These are phyloP conservation scores for Penicillium crystallinum DNA, from an alignment of 495 filamentous ascomycete genomes.

Conservation along the genomic window DNA sequence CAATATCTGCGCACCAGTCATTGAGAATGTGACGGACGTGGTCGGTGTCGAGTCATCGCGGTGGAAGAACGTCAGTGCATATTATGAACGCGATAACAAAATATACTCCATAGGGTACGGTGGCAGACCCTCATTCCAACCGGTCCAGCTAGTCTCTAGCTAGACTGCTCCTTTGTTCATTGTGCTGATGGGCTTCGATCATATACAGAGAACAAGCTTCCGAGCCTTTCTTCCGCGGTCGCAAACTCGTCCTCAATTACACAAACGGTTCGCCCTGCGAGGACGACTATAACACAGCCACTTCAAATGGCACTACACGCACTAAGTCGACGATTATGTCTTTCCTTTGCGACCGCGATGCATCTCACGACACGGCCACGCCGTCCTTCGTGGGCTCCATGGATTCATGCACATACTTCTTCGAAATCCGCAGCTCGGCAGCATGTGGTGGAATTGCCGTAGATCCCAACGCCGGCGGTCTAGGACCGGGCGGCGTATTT, in stretches of 20 bases:
- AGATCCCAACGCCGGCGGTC: slow-evolving; percentile 57
- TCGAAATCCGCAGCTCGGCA: slow-evolving; percentile 82
- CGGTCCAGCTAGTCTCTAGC: neutral
- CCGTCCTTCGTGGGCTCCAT: slow-evolving; percentile 78
- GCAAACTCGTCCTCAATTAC: slow-evolving; percentile 90
- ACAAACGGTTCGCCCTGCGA: slow-evolving; percentile 79
- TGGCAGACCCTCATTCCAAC: slow-evolving; percentile 4
- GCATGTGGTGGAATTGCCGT: slow-evolving; percentile 69
- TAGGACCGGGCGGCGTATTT: slow-evolving; percentile 86
- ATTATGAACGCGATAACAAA: slow-evolving; percentile 67
- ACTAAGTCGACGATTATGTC: slow-evolving; percentile 87
- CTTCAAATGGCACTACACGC: slow-evolving; percentile 37
- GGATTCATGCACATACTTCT: slow-evolving; percentile 94
- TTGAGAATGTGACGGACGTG: slow-evolving; percentile 69
- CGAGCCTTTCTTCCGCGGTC: slow-evolving; percentile 70
- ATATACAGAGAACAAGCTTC: slow-evolving; percentile 58
- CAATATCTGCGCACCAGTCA: slow-evolving; percentile 86
- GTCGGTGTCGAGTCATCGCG: slow-evolving; percentile 57
- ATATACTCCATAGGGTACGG: slow-evolving; percentile 79
- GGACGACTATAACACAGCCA: slow-evolving; percentile 20
- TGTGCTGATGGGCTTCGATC: slow-evolving; percentile 6
- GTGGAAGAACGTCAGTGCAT: slow-evolving; percentile 88
- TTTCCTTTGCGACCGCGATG: slow-evolving; percentile 84
- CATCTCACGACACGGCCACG: slow-evolving; percentile 52
- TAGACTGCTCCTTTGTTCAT: neutral